Base-by-base conservation (phyloP, 257 asterid genomes). In the Eucommia ulmoides region DNA sequence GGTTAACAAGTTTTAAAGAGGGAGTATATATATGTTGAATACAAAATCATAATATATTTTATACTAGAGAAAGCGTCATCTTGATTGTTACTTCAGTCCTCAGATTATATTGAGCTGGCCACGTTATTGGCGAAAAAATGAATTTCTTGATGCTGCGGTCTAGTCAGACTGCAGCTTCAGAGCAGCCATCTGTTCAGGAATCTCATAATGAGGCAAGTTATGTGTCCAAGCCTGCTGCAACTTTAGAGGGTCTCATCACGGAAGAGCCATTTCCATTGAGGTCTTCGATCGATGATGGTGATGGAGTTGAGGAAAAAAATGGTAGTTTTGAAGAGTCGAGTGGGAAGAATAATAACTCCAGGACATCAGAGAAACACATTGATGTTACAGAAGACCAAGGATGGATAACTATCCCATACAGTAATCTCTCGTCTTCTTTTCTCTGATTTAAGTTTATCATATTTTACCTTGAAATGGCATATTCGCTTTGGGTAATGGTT, bases 121-220 rank as follows among this genome's bases (percentile, higher is more conserved):
- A n/a, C n/a, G 15, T 35, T 46, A 54, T 60, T 63, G 68, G 79
- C 61, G 72, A 53, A 61, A 80, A 49, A 51, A 91, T 91, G 99
- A 83, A 91, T 62, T 87, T 91, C 65, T 58, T 86, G 78, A 76
- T 75, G 86, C 78, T 76, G 91, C 79, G 97, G 82, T 75, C 94
- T 42, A 72, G 67, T 73, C 96, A 74, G 80, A 58, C 70, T 70
- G 73, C 86, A 70, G 76, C 77, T 63, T 74, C 62, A 42, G 82
- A 65, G 65, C 74, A 58, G 48, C 73, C 62, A 50, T 46, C 89
- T 50, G 72, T 66, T 52, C 72, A 72, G 57, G 93, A 74, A 69
- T 57, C 65, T 55, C 80, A 48, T 51, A 58, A 19, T 19, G 83
- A 65, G 60, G 48, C 49, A 25, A 65, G 60, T 62, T 60, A 58